phyloP scores from a whole-genome alignment of 2,329 filamentous ascomycete species.

The Coniochaeta sp. region DNA sequence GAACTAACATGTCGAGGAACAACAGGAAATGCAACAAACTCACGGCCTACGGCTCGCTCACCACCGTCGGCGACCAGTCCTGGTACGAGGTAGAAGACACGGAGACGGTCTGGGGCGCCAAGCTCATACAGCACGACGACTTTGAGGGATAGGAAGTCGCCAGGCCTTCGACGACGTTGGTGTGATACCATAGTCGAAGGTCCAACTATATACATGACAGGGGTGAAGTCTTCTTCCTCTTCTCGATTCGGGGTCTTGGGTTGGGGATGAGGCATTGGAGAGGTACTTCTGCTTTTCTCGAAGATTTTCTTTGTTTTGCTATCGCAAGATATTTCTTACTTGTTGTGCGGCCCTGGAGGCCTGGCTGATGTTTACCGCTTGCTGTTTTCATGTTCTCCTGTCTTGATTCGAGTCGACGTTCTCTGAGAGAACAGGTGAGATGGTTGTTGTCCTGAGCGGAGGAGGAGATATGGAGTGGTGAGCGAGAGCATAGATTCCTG shows the following conservation, averaged over 20 bases:
- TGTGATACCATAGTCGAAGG: background rate
- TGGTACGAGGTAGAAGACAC: conserved; percentile 34
- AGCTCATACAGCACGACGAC: conserved; percentile 30
- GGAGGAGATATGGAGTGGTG: too few species aligned
- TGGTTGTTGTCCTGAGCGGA: too few species aligned
- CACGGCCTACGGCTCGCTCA: conserved; percentile 38
- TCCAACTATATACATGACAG: background rate
- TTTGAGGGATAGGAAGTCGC: conserved; percentile 28
- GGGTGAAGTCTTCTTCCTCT: background rate
- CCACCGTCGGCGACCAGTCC: conserved; percentile 36
- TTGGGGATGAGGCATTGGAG: background rate
- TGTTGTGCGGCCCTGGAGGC: too few species aligned
- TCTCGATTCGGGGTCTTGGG: too few species aligned
- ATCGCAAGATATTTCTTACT: background rate
- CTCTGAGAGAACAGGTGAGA: too few species aligned
- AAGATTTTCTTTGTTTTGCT: background rate
- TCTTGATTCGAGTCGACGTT: too few species aligned
- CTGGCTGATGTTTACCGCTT: too few species aligned
- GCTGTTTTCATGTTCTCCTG: too few species aligned
- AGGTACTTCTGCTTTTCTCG: background rate
- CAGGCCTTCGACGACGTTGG: background rate
- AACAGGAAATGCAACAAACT: conserved; percentile 33
- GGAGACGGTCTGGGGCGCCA: conserved; percentile 35
- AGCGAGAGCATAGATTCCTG: too few species aligned
- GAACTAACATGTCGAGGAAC: background rate